Evolutionary conservation across 2,329 filamentous ascomycete genomes (phyloP), one percentile per base, ranked within the genome.

Genomic region (Teratosphaeria viscida): DNA sequence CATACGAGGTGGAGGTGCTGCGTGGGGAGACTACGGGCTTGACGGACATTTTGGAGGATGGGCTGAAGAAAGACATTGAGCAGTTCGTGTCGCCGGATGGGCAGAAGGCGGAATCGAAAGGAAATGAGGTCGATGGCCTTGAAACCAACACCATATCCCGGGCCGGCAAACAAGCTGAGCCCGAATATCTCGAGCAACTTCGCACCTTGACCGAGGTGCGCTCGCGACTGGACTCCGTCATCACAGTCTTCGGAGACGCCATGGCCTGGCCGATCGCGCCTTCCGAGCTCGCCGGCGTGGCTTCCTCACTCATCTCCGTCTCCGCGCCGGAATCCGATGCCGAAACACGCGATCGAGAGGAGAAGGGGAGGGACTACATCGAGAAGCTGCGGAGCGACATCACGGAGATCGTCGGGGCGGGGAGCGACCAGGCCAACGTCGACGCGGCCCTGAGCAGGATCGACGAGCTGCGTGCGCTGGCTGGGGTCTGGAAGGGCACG

Each of bases 211-310:
- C 88, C 3, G 82, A 88, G 52, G 90, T 97, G 32, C 88, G 92
- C 56, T 77, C 84, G 1, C 87, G 91, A n/a, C 81, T 99, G 16
- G 92, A 97, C 64, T 82, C 85, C 1, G 92, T 97, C 27, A 91
- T 97, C 69, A 88, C 89, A 72, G 88, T 87, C 0, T 99, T 99
- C 72, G 92, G 92, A 49, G 88, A 95, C 67, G 92, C 94, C 35
- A 96, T 97, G 89, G 88, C 95, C 67, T 97, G 95, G 81, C 88
- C 90, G 0, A 85, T 96, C 56, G 90, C 92, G 0, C 92, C 92
- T 0, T 95, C 89, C 0, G 91, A 96, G 70, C 83, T 95, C 59
- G 92, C 89, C n/a, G 49, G 47, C 0, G 88, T 94, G 58, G 84
- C 87, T 54, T 92, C 90, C 0, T 91, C 89, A 0, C 91, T 96